Base-by-base conservation (phyloP, 345 rosid species). In the Bruguiera gymnorhiza region DNA sequence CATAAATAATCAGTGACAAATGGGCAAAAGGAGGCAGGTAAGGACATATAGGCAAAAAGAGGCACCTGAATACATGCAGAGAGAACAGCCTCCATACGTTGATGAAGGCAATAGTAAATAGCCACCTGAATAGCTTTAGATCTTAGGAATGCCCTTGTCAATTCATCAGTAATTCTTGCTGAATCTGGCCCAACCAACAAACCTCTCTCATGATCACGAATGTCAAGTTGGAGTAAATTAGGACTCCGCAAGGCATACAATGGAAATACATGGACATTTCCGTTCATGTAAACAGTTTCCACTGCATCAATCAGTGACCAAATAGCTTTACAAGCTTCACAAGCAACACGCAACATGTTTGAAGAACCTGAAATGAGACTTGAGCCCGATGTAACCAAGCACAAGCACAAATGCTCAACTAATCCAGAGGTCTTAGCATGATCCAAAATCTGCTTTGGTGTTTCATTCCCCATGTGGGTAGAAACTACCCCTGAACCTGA, bases 111-210 rank as follows among this genome's bases (percentile, higher is more conserved):
- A 79, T 86, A 83, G 72, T 81, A 82, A 62, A 95, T 76, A 57
- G 97, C 90, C 79, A 82, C 68, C 71, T 88, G 99, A 68, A 95
- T 84, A 75, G 87, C 83, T 75, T 95, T 90, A 62, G 97, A 89
- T 66, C 85, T 85, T 61, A 95, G 85, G 79, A 88, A 87, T 31
- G 90, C 90, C 74, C 81, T 86, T 57, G 96, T 86, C 66, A 95
- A 75, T 56, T 84, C 79, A 78, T 92, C 93, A 27, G 83, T 79
- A 62, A 87, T 80, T 82, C 84, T 87, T 63, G 84, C 86, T 55
- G 96, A 83, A 63, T 83, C 91, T 71, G 81, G 66, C 62, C 86
- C 86, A 37, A 76, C 67, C 71, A 85, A 71, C 50, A 82, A 82
- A 69, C 86, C 88, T 76, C 80, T 77, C 43, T 86, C 97, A 66